Percentiles rank a stretch among this genome's conserved stretches.
Evolutionary conservation across 2,329 filamentous ascomycete species (phyloP).

Genomic region (Ophiostoma triangulosporum): DNA sequence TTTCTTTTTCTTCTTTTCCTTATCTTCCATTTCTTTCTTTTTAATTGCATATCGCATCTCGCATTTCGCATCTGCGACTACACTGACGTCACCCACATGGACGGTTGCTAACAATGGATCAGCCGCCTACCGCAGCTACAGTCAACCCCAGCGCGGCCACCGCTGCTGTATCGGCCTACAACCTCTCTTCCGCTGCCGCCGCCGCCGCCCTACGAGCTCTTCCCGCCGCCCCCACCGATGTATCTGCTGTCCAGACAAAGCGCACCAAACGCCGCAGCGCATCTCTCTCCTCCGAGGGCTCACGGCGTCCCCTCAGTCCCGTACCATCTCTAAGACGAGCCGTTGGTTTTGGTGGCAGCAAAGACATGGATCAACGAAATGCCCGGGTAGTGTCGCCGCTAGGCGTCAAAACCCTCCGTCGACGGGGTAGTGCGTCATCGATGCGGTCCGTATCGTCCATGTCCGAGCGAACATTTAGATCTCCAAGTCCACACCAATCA

Average conservation of each 20-base stretch:
- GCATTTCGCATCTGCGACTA: not conserved
- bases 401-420: slow-evolving; percentile 33
- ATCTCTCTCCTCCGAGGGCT: slow-evolving; percentile 53
- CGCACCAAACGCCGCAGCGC: slow-evolving; percentile 60
- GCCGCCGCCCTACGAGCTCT: slow-evolving; percentile 71
- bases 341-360: slow-evolving; percentile 5
- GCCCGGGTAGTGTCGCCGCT: slow-evolving; percentile 5
- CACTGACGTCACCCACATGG: slow-evolving; percentile 7
- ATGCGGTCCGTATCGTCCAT: slow-evolving; percentile 62
- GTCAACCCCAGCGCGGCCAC: slow-evolving; percentile 62
- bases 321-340: slow-evolving; percentile 9
- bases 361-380: not conserved
- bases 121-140: slow-evolving; percentile 51
- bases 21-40: not conserved
- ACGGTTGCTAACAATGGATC: slow-evolving; percentile 14
- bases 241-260: slow-evolving; percentile 77
- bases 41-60: not conserved
- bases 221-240: slow-evolving; percentile 63
- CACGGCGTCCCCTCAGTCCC: slow-evolving; percentile 12
- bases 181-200: slow-evolving; percentile 75
- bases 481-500: slow-evolving; percentile 48
- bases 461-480: slow-evolving; percentile 78
- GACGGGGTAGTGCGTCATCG: slow-evolving; percentile 58
- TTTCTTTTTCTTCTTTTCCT: not conserved
- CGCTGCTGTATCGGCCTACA: slow-evolving; percentile 70